phyloP scores from a whole-genome alignment of 257 asterid genomes.

The Jaltomata sinuosa region DNA sequence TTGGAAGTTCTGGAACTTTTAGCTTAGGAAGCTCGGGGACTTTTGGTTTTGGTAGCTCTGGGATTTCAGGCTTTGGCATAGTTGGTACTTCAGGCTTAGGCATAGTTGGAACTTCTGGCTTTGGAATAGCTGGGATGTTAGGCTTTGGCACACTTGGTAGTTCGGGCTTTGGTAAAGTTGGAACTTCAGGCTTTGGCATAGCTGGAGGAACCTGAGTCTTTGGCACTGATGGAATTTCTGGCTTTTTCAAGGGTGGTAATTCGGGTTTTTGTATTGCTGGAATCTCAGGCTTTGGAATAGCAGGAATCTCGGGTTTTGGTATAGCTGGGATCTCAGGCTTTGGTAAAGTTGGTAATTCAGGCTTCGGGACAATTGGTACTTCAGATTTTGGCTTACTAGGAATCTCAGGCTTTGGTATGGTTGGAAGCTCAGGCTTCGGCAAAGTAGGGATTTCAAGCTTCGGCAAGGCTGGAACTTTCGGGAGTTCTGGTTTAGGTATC shows the following conservation, averaged over 20 bases:
- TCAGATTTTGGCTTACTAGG: neutral
- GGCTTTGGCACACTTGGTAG: slow-evolving; percentile 10
- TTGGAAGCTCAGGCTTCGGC: neutral
- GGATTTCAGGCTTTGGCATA: neutral
- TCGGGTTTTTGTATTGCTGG: neutral
- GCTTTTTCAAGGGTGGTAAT: neutral
- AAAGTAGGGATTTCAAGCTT: neutral
- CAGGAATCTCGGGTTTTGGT: slow-evolving; percentile 15
- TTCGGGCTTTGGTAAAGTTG: slow-evolving; percentile 12
- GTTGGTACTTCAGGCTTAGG: too few species aligned
- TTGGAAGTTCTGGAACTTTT: too few species aligned
- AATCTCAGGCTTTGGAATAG: slow-evolving; percentile 9
- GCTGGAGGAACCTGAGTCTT: neutral
- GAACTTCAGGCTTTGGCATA: neutral
- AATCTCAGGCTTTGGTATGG: neutral
- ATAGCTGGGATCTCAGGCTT: neutral
- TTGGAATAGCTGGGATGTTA: neutral
- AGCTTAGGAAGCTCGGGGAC: too few species aligned
- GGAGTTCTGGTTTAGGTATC: neutral
- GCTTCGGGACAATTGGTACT: neutral
- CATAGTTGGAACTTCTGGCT: neutral
- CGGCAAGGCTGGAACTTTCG: neutral
- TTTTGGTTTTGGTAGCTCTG: neutral
- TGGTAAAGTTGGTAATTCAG: neutral
- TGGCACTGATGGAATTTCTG: neutral